Evolutionary conservation across 2,329 filamentous ascomycete genomes (phyloP).

Genomic region (Aspergillus phoenicis): DNA sequence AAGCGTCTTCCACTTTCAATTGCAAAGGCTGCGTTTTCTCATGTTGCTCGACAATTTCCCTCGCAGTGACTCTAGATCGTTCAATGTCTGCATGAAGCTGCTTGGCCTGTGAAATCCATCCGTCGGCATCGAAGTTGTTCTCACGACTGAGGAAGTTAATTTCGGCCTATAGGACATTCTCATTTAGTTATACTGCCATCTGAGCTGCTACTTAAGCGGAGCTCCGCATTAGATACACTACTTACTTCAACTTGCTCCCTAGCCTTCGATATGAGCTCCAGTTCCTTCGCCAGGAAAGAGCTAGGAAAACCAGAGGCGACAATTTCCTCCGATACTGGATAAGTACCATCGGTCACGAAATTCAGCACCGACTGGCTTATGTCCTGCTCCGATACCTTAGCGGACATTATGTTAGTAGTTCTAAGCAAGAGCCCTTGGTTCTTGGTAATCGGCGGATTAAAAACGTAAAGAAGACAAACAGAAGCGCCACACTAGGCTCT

Average conservation of each 20-base stretch:
- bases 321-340: constrained; percentile 60
- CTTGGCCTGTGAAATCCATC: constrained; percentile 84
- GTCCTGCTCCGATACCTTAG: constrained; percentile 42
- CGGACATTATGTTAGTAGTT: constrained; percentile 30
- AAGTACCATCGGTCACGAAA: constrained; percentile 61
- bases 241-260: constrained; percentile 57
- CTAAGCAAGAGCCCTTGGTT: background rate
- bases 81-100: constrained; percentile 83
- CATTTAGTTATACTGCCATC: constrained; percentile 15
- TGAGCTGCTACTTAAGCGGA: background rate
- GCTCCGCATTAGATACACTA: background rate
- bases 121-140: constrained; percentile 75
- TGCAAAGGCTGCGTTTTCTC: constrained; percentile 68
- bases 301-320: constrained; percentile 56
- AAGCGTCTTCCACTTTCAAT: constrained; percentile 64
- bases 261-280: constrained; percentile 55
- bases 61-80: constrained; percentile 74
- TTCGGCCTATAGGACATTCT: constrained; percentile 57
- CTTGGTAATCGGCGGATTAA: background rate
- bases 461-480: background rate
- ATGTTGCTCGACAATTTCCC: constrained; percentile 76
- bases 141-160: constrained; percentile 76
- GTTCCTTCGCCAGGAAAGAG: constrained; percentile 52
- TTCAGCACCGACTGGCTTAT: constrained; percentile 65
- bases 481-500: background rate